Base-by-base conservation (phyloP, 2,329 filamentous ascomycete species). In the Cladosporium sp. region DNA sequence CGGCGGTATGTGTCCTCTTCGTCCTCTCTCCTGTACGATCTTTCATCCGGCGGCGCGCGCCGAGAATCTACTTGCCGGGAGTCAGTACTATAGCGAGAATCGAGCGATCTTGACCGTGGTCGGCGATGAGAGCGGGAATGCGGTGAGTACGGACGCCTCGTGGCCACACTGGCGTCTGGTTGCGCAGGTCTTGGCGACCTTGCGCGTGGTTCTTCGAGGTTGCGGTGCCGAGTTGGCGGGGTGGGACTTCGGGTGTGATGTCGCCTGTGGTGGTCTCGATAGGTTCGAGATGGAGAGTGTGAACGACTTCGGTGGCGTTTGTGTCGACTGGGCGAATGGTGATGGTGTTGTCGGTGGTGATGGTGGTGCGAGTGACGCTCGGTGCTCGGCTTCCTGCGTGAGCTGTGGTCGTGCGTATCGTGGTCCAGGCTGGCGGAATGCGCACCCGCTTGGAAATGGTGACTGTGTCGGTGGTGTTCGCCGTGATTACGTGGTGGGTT, bases 31-130 rank as follows among this genome's bases (percentile, higher is more conserved):
- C 64, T 64, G 50, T 67, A 62, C 55, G 40, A 19, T 39, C 68
- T 67, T 36, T 66, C 63, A 14, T 47, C 54, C 25, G 19, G 40
- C 54, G 30, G 54, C 42, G 19, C 28, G 30, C 54, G 54, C 54
- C 54, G 54, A 38, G 40, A 38, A 20, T 72, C 67, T 50, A 61
- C 61, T 58, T 70, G 67, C 51, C 66, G 65, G 38, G 70, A 62
- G 38, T 68, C 67, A 20, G 67, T 65, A 55, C 69, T 65, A 63
- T 75, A 74, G 55, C 70, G 66, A 30, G 73, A 74, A 45, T 77
- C 75, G 60, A 63, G 66, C 14, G 76, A 78, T 14, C 67, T 73
- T 37, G 76, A 78, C 51, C 67, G 63, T 43, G 39, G 55, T 58
- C 74, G 75, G 49, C 72, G 74, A 40, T 73, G 75, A 58, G 66